These are phyloP conservation scores for Cutaneotrichosporon sp. DNA, from an alignment of 1,284 basidiomycete species.

Conservation along the genomic window DNA sequence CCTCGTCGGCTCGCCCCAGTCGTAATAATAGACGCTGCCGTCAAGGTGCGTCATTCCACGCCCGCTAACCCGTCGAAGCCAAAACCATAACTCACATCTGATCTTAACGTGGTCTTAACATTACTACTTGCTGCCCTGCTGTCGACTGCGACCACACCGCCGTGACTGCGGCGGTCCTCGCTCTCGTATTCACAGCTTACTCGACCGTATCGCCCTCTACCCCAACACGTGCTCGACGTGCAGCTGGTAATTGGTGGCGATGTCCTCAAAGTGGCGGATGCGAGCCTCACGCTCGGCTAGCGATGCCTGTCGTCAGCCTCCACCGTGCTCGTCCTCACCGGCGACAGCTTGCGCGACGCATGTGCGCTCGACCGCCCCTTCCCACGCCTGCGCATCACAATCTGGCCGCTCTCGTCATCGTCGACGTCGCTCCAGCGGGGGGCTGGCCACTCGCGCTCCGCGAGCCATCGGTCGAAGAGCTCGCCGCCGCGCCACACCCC, in stretches of 20 bases:
- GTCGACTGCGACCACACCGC: no score
- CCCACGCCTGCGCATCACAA: background rate
- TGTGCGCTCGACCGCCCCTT: background rate
- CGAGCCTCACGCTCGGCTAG: constrained; percentile 10
- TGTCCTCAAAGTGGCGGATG: constrained; percentile 18
- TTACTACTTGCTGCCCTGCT: no score
- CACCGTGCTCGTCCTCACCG: background rate
- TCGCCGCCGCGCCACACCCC: background rate
- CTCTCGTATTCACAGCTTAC: background rate
- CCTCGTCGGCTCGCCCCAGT: no score
- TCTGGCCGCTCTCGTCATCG: background rate
- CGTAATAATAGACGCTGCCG: no score
- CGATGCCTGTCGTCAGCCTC: background rate
- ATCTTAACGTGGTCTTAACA: background rate
- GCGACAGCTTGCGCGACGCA: background rate
- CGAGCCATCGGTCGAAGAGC: no score
- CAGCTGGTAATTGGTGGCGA: constrained; percentile 19
- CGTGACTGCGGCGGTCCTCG: background rate
- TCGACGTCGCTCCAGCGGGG: no score
- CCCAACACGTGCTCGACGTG: constrained; percentile 14
- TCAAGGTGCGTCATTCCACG: no score
- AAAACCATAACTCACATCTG: background rate
- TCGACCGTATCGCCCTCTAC: no score
- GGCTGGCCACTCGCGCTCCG: no score
- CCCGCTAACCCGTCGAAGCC: no score